These are phyloP conservation scores for Phylloporus scabripes DNA, from an alignment of 768 basidiomycete species.

Conservation along the genomic window DNA sequence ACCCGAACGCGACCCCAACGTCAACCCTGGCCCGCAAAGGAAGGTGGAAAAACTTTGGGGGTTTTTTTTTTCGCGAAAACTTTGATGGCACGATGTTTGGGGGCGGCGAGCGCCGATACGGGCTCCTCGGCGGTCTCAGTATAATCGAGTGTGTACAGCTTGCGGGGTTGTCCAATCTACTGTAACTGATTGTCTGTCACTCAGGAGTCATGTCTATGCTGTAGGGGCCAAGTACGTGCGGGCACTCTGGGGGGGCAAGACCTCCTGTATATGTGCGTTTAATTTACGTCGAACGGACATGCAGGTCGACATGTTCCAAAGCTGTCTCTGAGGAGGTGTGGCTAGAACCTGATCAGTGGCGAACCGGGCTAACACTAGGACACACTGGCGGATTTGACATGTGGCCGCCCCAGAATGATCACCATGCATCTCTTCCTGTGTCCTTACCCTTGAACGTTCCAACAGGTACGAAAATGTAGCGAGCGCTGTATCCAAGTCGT, in stretches of 20 bases:
- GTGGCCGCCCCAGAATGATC: slow-evolving; percentile 23
- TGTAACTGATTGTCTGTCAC: slow-evolving; percentile 7
- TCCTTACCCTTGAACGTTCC: slow-evolving; percentile 24
- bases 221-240: neutral
- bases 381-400: slow-evolving; percentile 13
- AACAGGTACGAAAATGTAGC: slow-evolving; percentile 6
- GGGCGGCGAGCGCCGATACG: neutral
- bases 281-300: slow-evolving; percentile 18
- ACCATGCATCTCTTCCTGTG: slow-evolving; percentile 6
- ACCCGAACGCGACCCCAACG: slow-evolving; percentile 16
- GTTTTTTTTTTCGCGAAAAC: neutral
- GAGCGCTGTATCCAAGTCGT: neutral
- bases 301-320: slow-evolving; percentile 9
- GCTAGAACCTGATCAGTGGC: neutral
- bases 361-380: neutral
- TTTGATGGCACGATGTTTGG: neutral
- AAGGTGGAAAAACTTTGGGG: slow-evolving; percentile 5
- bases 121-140: neutral
- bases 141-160: neutral
- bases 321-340: slow-evolving; percentile 5
- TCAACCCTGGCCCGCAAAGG: slow-evolving; percentile 13
- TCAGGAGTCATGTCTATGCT: neutral
- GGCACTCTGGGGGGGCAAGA: neutral
- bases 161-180: neutral
- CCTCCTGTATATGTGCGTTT: slow-evolving; percentile 5